phyloP scores from a whole-genome alignment of 2,329 filamentous ascomycete genomes.

The Calonectria hawksworthii region DNA sequence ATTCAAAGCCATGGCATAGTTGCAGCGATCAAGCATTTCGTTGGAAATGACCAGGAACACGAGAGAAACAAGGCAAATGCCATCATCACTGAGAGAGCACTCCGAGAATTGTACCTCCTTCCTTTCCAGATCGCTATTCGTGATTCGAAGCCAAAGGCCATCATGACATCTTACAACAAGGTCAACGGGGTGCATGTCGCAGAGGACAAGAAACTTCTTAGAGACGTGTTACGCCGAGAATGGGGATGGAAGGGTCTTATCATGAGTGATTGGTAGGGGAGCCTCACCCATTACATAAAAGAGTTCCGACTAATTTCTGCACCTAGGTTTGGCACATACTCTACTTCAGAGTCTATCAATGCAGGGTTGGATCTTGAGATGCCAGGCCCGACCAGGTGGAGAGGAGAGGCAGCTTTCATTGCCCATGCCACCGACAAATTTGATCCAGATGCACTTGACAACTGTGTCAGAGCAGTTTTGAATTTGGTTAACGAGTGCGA shows the following conservation, averaged over 20 bases:
- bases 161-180: slow-evolving; percentile 37
- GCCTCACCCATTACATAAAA: neutral
- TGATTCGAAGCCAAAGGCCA: neutral
- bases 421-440: neutral
- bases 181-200: slow-evolving; percentile 32
- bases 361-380: slow-evolving; percentile 49
- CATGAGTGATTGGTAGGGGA: slow-evolving; percentile 48
- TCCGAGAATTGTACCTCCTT: neutral
- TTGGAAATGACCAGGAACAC: slow-evolving; percentile 67
- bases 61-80: neutral
- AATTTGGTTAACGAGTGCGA: neutral
- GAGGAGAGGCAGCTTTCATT: neutral
- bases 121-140: neutral
- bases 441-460: neutral
- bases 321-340: slow-evolving; percentile 40
- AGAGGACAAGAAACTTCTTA: slow-evolving; percentile 18
- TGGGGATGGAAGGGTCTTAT: slow-evolving; percentile 41
- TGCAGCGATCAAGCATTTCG: slow-evolving; percentile 17
- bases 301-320: neutral
- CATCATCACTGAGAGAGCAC: neutral
- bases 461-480: neutral
- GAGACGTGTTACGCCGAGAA: slow-evolving; percentile 37
- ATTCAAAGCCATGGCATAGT: neutral
- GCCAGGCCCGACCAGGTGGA: slow-evolving; percentile 14
- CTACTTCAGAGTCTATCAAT: slow-evolving; percentile 42